Evolutionary conservation across 2,329 filamentous ascomycete genomes (phyloP).

Genomic region (Botrytis byssoidea): DNA sequence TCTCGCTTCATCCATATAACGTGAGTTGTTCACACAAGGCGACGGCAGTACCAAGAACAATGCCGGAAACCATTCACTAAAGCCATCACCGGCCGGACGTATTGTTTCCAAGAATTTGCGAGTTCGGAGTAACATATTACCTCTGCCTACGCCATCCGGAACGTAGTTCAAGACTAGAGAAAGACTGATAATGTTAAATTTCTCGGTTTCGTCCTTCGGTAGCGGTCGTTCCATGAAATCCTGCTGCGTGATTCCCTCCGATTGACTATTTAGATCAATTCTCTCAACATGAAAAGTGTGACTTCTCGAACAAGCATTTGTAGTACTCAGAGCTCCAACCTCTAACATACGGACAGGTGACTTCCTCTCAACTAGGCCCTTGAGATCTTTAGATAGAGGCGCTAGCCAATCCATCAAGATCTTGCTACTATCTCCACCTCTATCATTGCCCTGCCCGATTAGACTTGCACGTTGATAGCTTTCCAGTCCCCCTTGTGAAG

Average conservation of each 20-base stretch:
- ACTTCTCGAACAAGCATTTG: constrained; percentile 79
- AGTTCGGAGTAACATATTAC: constrained; percentile 81
- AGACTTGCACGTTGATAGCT: constrained; percentile 67
- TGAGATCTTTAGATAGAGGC: constrained; percentile 37
- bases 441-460: constrained; percentile 63
- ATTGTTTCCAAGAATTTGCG: constrained; percentile 62
- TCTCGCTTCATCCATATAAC: constrained; percentile 75
- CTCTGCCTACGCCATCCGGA: constrained; percentile 69
- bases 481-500: constrained; percentile 58
- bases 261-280: constrained; percentile 89
- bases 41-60: constrained; percentile 89
- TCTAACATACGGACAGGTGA: constrained; percentile 69
- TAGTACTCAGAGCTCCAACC: constrained; percentile 80
- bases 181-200: constrained; percentile 87
- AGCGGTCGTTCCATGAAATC: constrained; percentile 90
- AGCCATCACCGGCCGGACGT: constrained; percentile 22
- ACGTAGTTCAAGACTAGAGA: constrained; percentile 95
- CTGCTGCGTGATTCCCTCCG: constrained; percentile 76
- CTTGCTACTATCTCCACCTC: constrained; percentile 65
- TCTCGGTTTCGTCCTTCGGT: constrained; percentile 58
- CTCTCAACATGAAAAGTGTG: constrained; percentile 69
- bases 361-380: constrained; percentile 28
- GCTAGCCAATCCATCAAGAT: constrained; percentile 63
- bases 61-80: constrained; percentile 54
- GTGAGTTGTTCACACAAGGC: constrained; percentile 84